Evolutionary conservation across 2,329 filamentous ascomycete genomes (phyloP), one percentile per base, ranked within the genome.

Genomic region (Microsporum canis): DNA sequence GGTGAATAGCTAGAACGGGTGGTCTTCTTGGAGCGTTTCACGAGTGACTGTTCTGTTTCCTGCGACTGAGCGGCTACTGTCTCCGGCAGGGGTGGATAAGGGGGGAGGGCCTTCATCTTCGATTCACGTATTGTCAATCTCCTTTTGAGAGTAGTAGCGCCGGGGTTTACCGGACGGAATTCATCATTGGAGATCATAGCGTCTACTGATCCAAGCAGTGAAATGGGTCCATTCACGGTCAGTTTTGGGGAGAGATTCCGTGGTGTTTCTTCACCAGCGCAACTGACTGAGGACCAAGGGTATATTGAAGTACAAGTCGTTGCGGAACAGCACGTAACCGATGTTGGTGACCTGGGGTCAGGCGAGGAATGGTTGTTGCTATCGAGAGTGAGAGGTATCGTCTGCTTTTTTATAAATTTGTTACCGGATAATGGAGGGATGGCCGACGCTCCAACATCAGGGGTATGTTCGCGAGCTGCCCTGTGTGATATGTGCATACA

Each of bases 31-130:
- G 51, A 43, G 62, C 8, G 63, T 62, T 57, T 59, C 62, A 29
- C 39, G 56, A 57, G 23, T 55, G 56, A 33, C 49, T 43, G 27
- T n/a, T 5, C 5, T 7, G 59, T 6, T 53, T 12, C n/a, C 2
- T 17, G 23, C 7, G 43, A n/a, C 41, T 7, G 12, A 17, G 7
- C 3, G 43, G 10, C 36, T n/a, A 27, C 55, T 55, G 39, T 41
- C 47, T 14, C 38, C 33, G 58, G 10, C 56, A 63, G 43, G 61
- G 67, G 23, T 67, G 69, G 43, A 69, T 64, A 6, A 3, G 70
- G 67, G 14, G 76, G 75, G 3, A 77, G 68, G 5, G 75, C 74
- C 58, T 77, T 77, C 59, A 76, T 73, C 60, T 66, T 71, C 23
- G 71, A 60, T 27, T 73, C 67, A 10, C 65, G 64, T 27, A 69